Conservation (phyloP, 2,329 filamentous ascomycete species). For the Colletotrichum truncatum region DNA sequence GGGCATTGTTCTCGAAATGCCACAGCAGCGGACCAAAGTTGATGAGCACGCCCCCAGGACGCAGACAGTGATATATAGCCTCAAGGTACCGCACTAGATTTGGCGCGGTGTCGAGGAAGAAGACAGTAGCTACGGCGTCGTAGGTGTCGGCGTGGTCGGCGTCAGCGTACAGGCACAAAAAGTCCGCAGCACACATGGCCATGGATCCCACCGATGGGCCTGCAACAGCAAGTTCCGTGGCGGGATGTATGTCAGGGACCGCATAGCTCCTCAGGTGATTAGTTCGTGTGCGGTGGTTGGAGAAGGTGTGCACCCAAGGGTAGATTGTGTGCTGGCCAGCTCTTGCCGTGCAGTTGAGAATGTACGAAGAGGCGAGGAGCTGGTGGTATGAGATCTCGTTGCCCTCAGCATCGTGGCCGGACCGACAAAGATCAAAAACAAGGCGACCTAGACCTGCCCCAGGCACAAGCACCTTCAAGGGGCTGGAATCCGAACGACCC, state of each 20-base stretch:
- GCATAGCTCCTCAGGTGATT: slow-evolving; percentile 79
- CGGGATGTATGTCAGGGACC: slow-evolving; percentile 85
- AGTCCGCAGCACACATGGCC: slow-evolving; percentile 94
- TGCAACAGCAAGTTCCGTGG: slow-evolving; percentile 56
- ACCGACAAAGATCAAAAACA: slow-evolving; percentile 83
- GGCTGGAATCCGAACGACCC: slow-evolving; percentile 33
- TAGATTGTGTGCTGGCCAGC: slow-evolving; percentile 76
- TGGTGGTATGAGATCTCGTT: slow-evolving; percentile 99
- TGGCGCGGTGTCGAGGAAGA: slow-evolving; percentile 97
- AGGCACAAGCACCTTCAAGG: slow-evolving; percentile 80
- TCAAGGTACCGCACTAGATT: slow-evolving; percentile 92
- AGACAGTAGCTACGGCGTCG: slow-evolving; percentile 87
- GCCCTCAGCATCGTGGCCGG: slow-evolving; percentile 81
- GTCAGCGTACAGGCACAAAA: slow-evolving; percentile 83
- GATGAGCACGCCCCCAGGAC: slow-evolving; percentile 81
- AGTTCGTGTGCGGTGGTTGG: slow-evolving; percentile 78
- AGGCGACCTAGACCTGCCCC: slow-evolving; percentile 89
- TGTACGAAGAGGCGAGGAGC: slow-evolving; percentile 83
- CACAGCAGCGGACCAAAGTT: slow-evolving; percentile 93
- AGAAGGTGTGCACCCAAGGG: slow-evolving; percentile 89
- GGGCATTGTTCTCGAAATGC: slow-evolving; percentile 87
- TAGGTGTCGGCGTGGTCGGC: slow-evolving; percentile 70
- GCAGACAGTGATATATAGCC: slow-evolving; percentile 81
- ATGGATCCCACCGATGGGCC: slow-evolving; percentile 67
- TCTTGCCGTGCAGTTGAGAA: slow-evolving; percentile 73